Percentiles rank a stretch among this genome's conserved stretches.
Evolutionary conservation across 169 alveolate genomes (phyloP).

Genomic region (Cryptosporidium bovis): DNA sequence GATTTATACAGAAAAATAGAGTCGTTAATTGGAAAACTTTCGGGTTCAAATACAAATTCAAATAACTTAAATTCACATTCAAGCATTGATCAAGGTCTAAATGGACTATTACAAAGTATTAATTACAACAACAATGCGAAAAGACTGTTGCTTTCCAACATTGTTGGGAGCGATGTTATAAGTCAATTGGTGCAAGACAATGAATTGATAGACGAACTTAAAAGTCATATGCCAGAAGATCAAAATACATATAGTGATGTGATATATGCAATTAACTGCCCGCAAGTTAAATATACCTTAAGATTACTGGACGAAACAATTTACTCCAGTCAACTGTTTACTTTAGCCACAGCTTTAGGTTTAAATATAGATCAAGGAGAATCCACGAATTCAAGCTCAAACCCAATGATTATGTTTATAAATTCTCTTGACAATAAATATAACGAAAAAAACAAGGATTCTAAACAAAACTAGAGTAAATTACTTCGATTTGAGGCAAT

Average conservation of each 20-base stretch:
- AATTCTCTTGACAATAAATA: constrained; percentile 51
- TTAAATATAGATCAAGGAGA: constrained; percentile 8
- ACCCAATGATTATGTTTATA: constrained; percentile 55
- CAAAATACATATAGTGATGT: constrained; percentile 23
- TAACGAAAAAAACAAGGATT: constrained; percentile 5
- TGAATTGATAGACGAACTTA: constrained; percentile 21
- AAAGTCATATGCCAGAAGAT: constrained; percentile 45
- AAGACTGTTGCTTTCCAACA: constrained; percentile 8
- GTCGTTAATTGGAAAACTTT: constrained; percentile 2
- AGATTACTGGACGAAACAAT: constrained; percentile 60
- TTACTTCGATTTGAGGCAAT: too few species aligned
- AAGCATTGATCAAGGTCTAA: too few species aligned
- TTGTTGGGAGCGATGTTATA: constrained; percentile 14
- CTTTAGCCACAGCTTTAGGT: constrained; percentile 55
- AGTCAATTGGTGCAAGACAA: constrained; percentile 6
- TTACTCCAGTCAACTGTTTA: constrained; percentile 50
- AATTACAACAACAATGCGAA: neutral
- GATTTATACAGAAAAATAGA: neutral
- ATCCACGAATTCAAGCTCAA: neutral
- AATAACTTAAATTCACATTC: too few species aligned
- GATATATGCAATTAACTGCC: constrained; percentile 35
- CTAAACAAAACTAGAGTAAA: neutral
- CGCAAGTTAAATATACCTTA: constrained; percentile 63
- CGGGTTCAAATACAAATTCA: neutral
- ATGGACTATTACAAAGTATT: neutral